Conservation (phyloP, 1,284 basidiomycete genomes). For the Trametes sp. region DNA sequence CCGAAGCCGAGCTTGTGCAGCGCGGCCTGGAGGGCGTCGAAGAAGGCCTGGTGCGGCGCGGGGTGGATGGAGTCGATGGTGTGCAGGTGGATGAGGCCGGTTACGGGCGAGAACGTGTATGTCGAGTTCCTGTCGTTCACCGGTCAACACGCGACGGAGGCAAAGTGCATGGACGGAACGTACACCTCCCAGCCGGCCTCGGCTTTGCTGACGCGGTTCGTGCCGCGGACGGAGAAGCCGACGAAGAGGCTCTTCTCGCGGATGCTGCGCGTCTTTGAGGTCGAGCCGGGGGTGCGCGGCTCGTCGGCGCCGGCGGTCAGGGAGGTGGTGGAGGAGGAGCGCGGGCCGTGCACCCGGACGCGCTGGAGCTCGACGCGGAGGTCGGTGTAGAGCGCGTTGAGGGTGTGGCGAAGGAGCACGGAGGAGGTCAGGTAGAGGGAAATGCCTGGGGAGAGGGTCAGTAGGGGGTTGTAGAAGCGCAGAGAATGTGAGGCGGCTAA, state of each 20-base stretch:
- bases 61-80: slow-evolving; percentile 76
- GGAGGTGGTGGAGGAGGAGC: slow-evolving; percentile 22
- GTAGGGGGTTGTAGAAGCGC: neutral
- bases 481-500: neutral
- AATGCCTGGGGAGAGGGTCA: slow-evolving; percentile 53
- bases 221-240: slow-evolving; percentile 61
- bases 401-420: slow-evolving; percentile 71
- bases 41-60: slow-evolving; percentile 73
- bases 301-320: slow-evolving; percentile 19
- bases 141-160: too few relatives aligned
- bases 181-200: slow-evolving; percentile 74
- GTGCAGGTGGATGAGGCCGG: slow-evolving; percentile 70
- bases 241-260: slow-evolving; percentile 64
- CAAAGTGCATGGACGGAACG: slow-evolving; percentile 39
- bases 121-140: slow-evolving; percentile 74
- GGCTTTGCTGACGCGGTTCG: slow-evolving; percentile 64
- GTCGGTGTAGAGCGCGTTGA: slow-evolving; percentile 77
- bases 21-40: slow-evolving; percentile 62
- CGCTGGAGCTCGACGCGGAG: slow-evolving; percentile 61
- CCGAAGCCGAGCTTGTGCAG: slow-evolving; percentile 46
- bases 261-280: slow-evolving; percentile 24
- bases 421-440: slow-evolving; percentile 76
- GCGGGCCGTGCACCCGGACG: slow-evolving; percentile 40
- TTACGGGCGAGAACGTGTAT: slow-evolving; percentile 73
- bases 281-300: slow-evolving; percentile 21